These are phyloP conservation scores for Friedmanniomyces simplex DNA, from an alignment of 495 filamentous ascomycete genomes.

Conservation along the genomic window DNA sequence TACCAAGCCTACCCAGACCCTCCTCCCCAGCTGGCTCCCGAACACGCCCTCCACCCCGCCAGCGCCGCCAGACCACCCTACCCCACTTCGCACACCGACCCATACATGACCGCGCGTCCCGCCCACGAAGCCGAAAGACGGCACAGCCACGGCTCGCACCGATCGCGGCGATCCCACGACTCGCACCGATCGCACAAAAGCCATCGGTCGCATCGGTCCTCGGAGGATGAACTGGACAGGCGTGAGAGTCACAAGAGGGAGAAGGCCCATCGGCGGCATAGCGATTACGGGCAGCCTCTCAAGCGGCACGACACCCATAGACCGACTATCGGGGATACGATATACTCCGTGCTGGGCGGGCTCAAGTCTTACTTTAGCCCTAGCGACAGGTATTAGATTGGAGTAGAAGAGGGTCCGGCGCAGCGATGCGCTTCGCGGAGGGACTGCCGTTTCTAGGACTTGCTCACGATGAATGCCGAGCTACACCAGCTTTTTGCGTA, in stretches of 20 bases:
- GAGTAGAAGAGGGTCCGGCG: no score
- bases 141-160: slow-evolving; percentile 1
- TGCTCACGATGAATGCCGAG: no score
- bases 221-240: neutral
- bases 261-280: neutral
- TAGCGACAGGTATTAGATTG: neutral
- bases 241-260: neutral
- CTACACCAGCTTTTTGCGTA: no score
- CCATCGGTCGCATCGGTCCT: neutral
- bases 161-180: neutral
- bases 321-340: neutral
- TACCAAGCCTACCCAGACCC: neutral
- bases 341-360: neutral
- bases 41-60: neutral
- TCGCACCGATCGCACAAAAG: slow-evolving; percentile 6
- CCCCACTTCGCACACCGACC: neutral
- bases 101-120: neutral
- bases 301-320: neutral
- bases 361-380: neutral
- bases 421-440: no score
- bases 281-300: neutral
- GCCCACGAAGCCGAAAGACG: neutral
- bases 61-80: neutral
- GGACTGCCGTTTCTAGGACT: no score
- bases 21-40: neutral